These are phyloP conservation scores for Eustoma russellianum DNA, from an alignment of 257 asterid genomes.

Conservation along the genomic window DNA sequence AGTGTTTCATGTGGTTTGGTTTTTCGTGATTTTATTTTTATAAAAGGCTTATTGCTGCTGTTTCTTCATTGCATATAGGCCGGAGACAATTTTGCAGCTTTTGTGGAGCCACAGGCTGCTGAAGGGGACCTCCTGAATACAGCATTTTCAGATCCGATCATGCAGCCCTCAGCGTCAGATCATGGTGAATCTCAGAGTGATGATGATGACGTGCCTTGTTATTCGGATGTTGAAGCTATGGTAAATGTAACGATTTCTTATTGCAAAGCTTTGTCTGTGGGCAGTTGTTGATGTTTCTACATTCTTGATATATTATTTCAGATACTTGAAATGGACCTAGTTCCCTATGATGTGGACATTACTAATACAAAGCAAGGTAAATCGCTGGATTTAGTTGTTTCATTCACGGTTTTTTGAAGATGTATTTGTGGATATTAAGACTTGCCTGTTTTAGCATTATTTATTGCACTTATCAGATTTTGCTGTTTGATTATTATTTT, in stretches of 20 bases:
- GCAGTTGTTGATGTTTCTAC: conserved; percentile 5
- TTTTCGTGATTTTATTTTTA: conserved; percentile 10
- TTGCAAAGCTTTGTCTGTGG: conserved; percentile 7
- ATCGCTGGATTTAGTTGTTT: conserved; percentile 5
- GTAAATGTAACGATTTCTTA: conserved; percentile 36
- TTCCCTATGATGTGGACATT: conserved; percentile 59
- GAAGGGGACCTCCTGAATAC: conserved; percentile 32
- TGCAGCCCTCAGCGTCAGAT: conserved; percentile 44
- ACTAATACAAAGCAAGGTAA: conserved; percentile 44
- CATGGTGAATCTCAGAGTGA: conserved; percentile 59
- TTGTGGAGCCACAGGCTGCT: conserved; percentile 25
- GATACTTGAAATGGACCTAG: conserved; percentile 95
- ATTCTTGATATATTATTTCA: conserved; percentile 27
- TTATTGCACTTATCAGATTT: no score
- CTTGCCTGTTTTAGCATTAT: no score
- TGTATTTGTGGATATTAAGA: no score
- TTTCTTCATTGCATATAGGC: conserved; percentile 32
- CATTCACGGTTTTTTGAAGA: no score
- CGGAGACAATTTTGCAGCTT: conserved; percentile 30
- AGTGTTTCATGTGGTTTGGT: background rate
- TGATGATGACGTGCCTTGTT: conserved; percentile 67
- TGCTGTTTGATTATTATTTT: no score
- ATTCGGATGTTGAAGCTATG: conserved; percentile 95
- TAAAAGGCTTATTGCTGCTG: conserved; percentile 4
- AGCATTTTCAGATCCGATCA: conserved; percentile 29